Base-by-base conservation (phyloP, 2,329 filamentous ascomycete species). In the Chalaropsis thielavioides region DNA sequence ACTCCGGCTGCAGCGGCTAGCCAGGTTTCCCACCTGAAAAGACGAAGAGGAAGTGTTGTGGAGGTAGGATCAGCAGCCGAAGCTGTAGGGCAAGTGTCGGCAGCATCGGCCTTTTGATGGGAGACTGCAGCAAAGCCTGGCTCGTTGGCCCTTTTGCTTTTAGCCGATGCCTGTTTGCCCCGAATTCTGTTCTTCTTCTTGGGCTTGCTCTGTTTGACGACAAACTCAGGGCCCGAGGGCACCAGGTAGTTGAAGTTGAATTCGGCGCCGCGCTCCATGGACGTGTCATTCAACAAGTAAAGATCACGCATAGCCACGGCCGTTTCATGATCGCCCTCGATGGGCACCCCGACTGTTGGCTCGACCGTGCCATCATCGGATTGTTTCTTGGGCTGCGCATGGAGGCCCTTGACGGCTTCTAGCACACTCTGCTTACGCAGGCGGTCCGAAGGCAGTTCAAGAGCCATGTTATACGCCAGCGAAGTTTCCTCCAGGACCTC, bases 181-280 rank as follows among this genome's bases (percentile, higher is more conserved):
- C 35, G 38, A 46, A 10, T 43, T 35, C 62, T 65, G 19, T 27
- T 19, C 22, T 60, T 63, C 60, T 63, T 66, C 35, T 40, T 66
- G 24, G 35, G n/a, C 51, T 66, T 66, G 56, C 40, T 43, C 5
- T 46, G 41, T 43, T 51, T 61, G 10, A 66, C 40, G 11, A 59
- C 43, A 27, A 66, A 66, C 51, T 66, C 64, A 7, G 61, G 49
- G 40, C 60, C 64, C 24, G 49, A 19, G 24, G 60, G 49, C 15
- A 44, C 49, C n/a, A 66, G 19, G 22, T 62, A 66, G 49, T 66
- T 63, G 46, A 66, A 56, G 40, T 62, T 62, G 31, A 66, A 66
- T 19, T 63, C 64, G 17, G 64, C 46, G 15, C 64, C 62, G 15
- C 64, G 64, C 24, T 56, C 64, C 3, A 58, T 61, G 4, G 64